Evolutionary conservation across 2,329 filamentous ascomycete genomes (phyloP), one percentile per base, ranked within the genome.

Genomic region (Aureobasidium musti): DNA sequence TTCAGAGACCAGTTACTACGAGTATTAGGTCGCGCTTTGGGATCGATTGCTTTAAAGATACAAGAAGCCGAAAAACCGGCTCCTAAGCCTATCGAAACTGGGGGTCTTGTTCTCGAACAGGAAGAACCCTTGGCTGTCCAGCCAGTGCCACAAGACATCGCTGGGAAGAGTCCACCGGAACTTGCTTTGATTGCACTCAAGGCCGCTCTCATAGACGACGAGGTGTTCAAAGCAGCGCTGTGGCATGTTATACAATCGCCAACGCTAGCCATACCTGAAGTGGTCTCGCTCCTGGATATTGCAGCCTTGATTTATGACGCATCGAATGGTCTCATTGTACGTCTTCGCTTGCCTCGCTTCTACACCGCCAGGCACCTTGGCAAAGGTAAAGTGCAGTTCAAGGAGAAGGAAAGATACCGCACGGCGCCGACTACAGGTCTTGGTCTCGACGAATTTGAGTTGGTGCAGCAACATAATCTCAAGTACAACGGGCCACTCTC

Each of bases 131-230:
- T 80, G 1, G 80, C 83, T 60, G 77, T 79, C 23, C 50, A 56
- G 39, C 43, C 33, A 14, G 82, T 84, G n/a, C 81, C 82, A 67
- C 79, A 82, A 1, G 82, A 84, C 68, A 76, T 86, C 30, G 83
- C 82, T 1, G 80, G 86, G 59, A 82, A 80, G 69, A 81, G 83
- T 69, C 65, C 69, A 0, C 78, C 87, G n/a, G 81, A 84, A 33
- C 86, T 85, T 37, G 87, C 87, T 6, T 75, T 87, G 28, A 79
- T 79, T 35, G 86, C 84, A 1, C 75, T 89, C 43, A 87, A 83
- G 72, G 74, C 75, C 39, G 83, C 86, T 63, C 70, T 89, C 21
- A 77, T 77, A 3, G 72, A 76, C 7, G 82, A 87, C 57, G 68
- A 78, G 41, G 73, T 76, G 2, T 78, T 89, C 65, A 82, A 82